Base-by-base conservation (phyloP, 2,329 filamentous ascomycete genomes). In the Hymenotorrendiella dingleyae region DNA sequence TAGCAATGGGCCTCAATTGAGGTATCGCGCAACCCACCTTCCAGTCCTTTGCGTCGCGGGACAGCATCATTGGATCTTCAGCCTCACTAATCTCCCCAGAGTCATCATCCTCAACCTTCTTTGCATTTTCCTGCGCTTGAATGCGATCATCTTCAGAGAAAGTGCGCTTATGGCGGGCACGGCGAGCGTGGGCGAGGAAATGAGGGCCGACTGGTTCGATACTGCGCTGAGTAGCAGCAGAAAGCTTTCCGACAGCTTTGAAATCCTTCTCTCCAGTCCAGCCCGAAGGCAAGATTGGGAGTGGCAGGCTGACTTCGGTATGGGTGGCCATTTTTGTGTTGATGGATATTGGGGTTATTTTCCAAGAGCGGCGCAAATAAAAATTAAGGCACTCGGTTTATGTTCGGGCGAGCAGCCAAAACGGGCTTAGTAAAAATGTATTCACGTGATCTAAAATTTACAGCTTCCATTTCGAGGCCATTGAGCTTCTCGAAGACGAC, bases 101-200 rank as follows among this genome's bases (percentile, higher is more conserved):
- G 45, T 96, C 88, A 42, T 88, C 86, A 52, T 93, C 86, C 68
- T 97, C 91, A 42, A 94, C 81, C 68, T 94, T 96, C 80, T 94
- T 95, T 62, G 90, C 89, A 56, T 84, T 89, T 67, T 94, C 82
- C 68, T 94, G 86, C 36, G 93, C 93, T 72, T 96, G 88, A 63
- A 98, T 94, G 54, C 90, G 86, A 67, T 98, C 93, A 69, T 98
- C 93, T 71, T 98, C 91, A 61, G 87, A 94, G 71, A 98, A 98
- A 39, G 93, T 98, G 62, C 93, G 89, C 74, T 94, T 88, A 71
- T 97, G 90, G 53, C 90, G 85, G 69, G 89, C 87, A 68, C 93
- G 86, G 63, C 93, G 90, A 59, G 93, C 93, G 68, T 97, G 90
- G 56, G 93, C 93, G 54, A 98, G 82, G 75, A 96, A 98, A 73